phyloP scores from a whole-genome alignment of 2,329 filamentous ascomycete species.

The Aspergillus fumigatiaffinis region DNA sequence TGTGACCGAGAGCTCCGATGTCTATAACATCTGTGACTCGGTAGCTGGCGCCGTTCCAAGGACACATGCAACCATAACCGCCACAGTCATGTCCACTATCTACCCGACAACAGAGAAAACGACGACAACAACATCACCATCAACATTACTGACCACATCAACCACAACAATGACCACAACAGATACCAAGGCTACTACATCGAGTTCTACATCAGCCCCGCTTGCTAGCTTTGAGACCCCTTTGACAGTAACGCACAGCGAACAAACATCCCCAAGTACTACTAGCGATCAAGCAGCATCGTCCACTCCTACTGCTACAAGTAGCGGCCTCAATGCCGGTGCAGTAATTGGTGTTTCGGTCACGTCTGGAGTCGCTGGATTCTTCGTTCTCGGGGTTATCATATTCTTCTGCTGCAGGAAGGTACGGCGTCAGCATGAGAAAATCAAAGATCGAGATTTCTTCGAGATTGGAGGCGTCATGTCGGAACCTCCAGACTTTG shows the following conservation, averaged over 20 bases:
- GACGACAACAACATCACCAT: conserved; percentile 2
- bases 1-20: conserved; percentile 43
- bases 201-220: conserved; percentile 4
- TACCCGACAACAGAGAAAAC: conserved; percentile 6
- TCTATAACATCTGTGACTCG: conserved; percentile 55
- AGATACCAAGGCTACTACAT: not conserved
- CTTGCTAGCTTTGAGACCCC: conserved; percentile 15
- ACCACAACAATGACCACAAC: conserved; percentile 4
- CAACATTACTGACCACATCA: conserved; percentile 1
- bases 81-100: conserved; percentile 24
- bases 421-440: conserved; percentile 22
- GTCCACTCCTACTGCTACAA: not conserved
- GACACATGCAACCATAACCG: conserved; percentile 36
- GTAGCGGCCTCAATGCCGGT: conserved; percentile 22
- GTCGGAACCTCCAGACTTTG: conserved; percentile 34
- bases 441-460: conserved; percentile 20
- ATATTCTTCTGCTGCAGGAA: conserved; percentile 30
- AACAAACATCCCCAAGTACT: conserved; percentile 6
- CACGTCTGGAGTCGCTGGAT: conserved; percentile 31
- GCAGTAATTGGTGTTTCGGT: conserved; percentile 37
- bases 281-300: not conserved
- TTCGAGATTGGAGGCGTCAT: conserved; percentile 40
- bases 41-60: conserved; percentile 31
- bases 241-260: conserved; percentile 11
- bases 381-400: conserved; percentile 31